These are phyloP conservation scores for Penicillium cosmopolitanum DNA, from an alignment of 495 filamentous ascomycete species.

Conservation along the genomic window DNA sequence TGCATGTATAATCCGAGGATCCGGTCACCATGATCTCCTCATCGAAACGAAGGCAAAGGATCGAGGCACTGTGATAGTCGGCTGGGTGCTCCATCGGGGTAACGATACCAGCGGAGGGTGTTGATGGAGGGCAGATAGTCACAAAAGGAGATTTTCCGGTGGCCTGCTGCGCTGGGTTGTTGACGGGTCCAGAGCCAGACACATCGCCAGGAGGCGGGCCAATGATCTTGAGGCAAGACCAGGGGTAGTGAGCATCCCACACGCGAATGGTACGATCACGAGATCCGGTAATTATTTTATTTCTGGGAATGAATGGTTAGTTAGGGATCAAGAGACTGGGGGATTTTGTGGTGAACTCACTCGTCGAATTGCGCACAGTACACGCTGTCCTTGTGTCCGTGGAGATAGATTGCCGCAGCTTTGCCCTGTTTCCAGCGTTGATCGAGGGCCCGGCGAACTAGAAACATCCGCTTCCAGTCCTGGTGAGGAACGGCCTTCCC, in stretches of 20 bases:
- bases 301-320: conserved; percentile 44
- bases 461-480: conserved; percentile 87
- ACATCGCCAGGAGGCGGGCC: conserved; percentile 48
- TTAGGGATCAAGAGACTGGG: conserved; percentile 1
- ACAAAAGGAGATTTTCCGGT: conserved; percentile 48
- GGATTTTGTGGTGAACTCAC: conserved; percentile 49
- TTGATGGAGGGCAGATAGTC: conserved; percentile 48
- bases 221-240: conserved; percentile 80
- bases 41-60: conserved; percentile 94
- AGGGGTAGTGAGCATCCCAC: conserved; percentile 86
- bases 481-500: conserved; percentile 56
- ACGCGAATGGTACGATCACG: conserved; percentile 93
- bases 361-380: conserved; percentile 99
- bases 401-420: conserved; percentile 81
- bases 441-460: conserved; percentile 72
- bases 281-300: conserved; percentile 96
- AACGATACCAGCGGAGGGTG: conserved; percentile 33
- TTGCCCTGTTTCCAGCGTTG: conserved; percentile 77
- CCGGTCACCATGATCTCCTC: conserved; percentile 91
- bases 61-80: conserved; percentile 79
- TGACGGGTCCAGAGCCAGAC: conserved; percentile 35
- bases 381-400: conserved; percentile 91
- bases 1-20: conserved; percentile 88
- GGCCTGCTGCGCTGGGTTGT: conserved; percentile 43
- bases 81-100: conserved; percentile 33